Conservation (phyloP, 441 rosid genomes). For the Syzygium syzygioides region DNA sequence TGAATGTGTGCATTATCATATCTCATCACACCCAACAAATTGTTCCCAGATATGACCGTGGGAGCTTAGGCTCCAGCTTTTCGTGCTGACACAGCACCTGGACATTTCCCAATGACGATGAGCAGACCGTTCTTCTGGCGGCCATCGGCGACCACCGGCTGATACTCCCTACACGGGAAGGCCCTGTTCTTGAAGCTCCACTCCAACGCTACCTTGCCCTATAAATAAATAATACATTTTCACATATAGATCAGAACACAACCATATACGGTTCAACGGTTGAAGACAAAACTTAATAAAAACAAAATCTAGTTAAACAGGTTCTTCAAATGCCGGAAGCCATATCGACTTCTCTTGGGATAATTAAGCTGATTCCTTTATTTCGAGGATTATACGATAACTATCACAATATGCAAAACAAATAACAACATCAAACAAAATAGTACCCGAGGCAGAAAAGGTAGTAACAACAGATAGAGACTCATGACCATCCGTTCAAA, state of each 20-base stretch:
- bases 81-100: neutral
- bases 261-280: neutral
- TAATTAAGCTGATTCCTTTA: neutral
- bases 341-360: neutral
- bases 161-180: slow-evolving; percentile 36
- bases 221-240: neutral
- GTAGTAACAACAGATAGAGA: neutral
- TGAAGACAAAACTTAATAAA: neutral
- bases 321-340: neutral
- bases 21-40: neutral
- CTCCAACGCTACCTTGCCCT: slow-evolving; percentile 41
- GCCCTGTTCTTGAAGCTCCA: slow-evolving; percentile 23
- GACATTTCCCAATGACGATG: neutral
- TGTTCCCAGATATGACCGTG: neutral
- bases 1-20: neutral
- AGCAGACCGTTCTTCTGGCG: neutral
- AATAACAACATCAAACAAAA: neutral
- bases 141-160: slow-evolving; percentile 47
- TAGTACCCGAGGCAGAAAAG: neutral
- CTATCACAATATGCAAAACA: neutral
- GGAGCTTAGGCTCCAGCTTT: neutral
- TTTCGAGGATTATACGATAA: neutral
- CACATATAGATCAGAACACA: neutral
- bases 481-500: neutral
- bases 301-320: neutral